Base-by-base conservation (phyloP, 2,329 filamentous ascomycete species). In the Scorias spongiosa region DNA sequence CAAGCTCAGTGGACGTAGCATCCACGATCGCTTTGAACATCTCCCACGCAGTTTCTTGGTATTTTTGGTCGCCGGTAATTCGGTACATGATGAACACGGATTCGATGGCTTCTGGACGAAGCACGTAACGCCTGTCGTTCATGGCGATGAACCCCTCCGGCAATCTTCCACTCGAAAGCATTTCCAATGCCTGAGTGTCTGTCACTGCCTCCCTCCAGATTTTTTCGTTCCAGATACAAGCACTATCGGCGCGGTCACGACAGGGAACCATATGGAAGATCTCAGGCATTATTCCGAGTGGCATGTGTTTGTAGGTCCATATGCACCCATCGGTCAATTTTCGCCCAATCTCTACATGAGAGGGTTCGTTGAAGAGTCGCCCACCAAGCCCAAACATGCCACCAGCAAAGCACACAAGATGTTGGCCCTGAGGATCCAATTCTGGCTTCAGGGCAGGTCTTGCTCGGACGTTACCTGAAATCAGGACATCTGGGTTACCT, bases 301-400 rank as follows among this genome's bases (percentile, higher is more conserved):
- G 68, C 5, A 71, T 70, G 9, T 67, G 63, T 49, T 71, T 67
- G 56, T 80, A 79, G 1, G 74, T 70, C 74, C 75, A 80, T n/a
- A 78, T 69, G 54, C 76, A 80, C 2, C 71, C 72, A 44, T 79
- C 69, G 0, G 74, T 72, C 39, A 80, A 62, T 52, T 75, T 72
- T 38, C 66, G 63, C 10, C 72, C 76, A 42, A 78, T 68, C 1
- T 67, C 62, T 47, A 79, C 61, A 50, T 80, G 74, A 12, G 62
- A 60, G 2, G 69, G 59, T n/a, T 72, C 64, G 11, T 66, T 60
- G 55, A 78, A 78, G 1, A 78, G 54, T 51, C 70, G 74, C 39
- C 74, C 70, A 26, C 75, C 76, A 0, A 80, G 58, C 0, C 70
- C 75, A 47, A 77, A 72, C 75, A 79, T 79, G 42, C 75, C 76